Evolutionary conservation across 2,329 filamentous ascomycete species (phyloP).

Genomic region (Fusarium armeniacum): DNA sequence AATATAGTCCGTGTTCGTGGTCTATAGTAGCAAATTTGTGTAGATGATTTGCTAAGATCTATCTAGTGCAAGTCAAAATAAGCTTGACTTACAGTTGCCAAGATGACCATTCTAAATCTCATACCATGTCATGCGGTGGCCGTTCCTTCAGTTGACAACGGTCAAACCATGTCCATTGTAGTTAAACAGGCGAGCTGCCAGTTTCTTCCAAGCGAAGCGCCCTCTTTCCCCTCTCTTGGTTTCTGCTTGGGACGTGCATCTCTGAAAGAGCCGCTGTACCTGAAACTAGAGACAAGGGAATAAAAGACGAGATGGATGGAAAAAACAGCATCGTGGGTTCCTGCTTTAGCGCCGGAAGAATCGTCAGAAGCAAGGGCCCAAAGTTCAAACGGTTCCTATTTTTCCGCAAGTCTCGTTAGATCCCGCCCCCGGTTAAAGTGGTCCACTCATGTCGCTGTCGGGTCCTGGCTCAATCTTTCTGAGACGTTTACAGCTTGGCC

Average conservation of each 20-base stretch:
- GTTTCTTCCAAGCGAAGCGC: slow-evolving; percentile 18
- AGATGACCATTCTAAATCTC: not conserved
- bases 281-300: slow-evolving; percentile 40
- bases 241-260: slow-evolving; percentile 4
- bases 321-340: slow-evolving; percentile 30
- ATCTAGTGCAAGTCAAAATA: not conserved
- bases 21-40: not conserved
- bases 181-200: slow-evolving; percentile 9
- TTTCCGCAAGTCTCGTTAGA: slow-evolving; percentile 32
- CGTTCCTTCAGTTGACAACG: slow-evolving; percentile 9
- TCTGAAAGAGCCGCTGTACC: slow-evolving; percentile 41
- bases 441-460: slow-evolving; percentile 11
- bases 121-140: not conserved
- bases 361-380: not conserved
- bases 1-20: not conserved
- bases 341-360: slow-evolving; percentile 42
- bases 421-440: slow-evolving; percentile 1
- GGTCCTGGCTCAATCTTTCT: slow-evolving; percentile 17
- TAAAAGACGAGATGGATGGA: slow-evolving; percentile 18
- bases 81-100: not conserved
- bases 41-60: not conserved
- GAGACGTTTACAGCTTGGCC: slow-evolving; percentile 14
- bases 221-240: not conserved
- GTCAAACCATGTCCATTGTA: slow-evolving; percentile 5
- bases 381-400: slow-evolving; percentile 23